Evolutionary conservation across 306 rosid species (phyloP).

Genomic region (Boehmeria nivea): DNA sequence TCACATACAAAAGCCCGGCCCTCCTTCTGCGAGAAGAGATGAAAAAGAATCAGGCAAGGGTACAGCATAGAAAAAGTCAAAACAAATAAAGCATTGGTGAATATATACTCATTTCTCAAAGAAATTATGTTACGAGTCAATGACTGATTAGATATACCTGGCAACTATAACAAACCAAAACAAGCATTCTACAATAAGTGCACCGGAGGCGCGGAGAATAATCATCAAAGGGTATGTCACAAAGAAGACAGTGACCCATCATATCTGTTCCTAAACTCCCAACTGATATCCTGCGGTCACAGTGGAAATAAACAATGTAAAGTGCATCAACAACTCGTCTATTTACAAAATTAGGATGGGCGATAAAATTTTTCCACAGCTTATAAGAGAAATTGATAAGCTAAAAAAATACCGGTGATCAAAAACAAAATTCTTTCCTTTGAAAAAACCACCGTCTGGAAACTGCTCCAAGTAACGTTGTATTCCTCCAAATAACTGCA

Average conservation of each 20-base stretch:
- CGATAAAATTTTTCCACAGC: neutral
- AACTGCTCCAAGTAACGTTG: conserved; percentile 90
- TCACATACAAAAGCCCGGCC: conserved; percentile 53
- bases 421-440: conserved; percentile 93
- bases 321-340: neutral
- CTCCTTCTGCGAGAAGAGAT: conserved; percentile 43
- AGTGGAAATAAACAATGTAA: neutral
- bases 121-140: too few relatives aligned
- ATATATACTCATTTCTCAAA: neutral
- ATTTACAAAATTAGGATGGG: neutral
- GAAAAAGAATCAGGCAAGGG: conserved; percentile 10
- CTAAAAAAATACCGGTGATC: conserved; percentile 61
- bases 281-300: conserved; percentile 68
- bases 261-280: conserved; percentile 67
- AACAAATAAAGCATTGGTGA: neutral
- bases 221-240: conserved; percentile 66
- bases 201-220: conserved; percentile 83
- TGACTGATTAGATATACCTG: too few relatives aligned
- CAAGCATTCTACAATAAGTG: conserved; percentile 78
- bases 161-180: conserved; percentile 67
- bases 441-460: conserved; percentile 79
- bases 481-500: conserved; percentile 88
- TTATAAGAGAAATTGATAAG: conserved; percentile 9
- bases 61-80: neutral
- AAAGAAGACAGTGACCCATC: conserved; percentile 64